Evolutionary conservation across 2,329 filamentous ascomycete species (phyloP).

Genomic region (Lasiodiplodia theobromae): DNA sequence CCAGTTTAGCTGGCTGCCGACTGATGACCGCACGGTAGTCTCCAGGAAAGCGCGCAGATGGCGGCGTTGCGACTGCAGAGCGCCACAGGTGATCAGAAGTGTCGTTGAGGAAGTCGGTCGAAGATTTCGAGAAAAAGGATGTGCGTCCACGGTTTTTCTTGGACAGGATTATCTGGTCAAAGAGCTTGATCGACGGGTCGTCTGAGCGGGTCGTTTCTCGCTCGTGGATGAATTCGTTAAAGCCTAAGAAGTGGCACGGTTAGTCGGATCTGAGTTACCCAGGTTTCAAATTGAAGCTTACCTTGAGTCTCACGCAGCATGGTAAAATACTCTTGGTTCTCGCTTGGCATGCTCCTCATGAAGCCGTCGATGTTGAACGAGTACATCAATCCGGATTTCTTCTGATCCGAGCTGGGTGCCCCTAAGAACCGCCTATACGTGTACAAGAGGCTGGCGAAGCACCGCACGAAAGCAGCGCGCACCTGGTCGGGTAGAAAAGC

Average conservation of each 20-base stretch:
- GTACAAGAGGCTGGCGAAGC: constrained; percentile 73
- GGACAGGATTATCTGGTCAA: constrained; percentile 83
- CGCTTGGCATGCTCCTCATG: constrained; percentile 67
- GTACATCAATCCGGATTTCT: constrained; percentile 68
- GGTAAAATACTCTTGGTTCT: constrained; percentile 69
- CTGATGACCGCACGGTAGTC: constrained; percentile 61
- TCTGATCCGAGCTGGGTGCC: constrained; percentile 66
- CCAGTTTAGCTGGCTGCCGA: constrained; percentile 77
- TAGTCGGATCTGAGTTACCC: neutral
- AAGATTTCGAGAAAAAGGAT: constrained; percentile 68
- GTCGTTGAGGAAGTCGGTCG: constrained; percentile 72
- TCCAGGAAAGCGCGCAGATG: constrained; percentile 60
- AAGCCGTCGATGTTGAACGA: constrained; percentile 73
- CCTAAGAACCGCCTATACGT: constrained; percentile 71
- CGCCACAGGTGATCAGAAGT: constrained; percentile 82
- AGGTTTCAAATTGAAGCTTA: constrained; percentile 35
- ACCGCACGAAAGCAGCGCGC: constrained; percentile 71
- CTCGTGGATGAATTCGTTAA: constrained; percentile 86
- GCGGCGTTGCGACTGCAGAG: constrained; percentile 65
- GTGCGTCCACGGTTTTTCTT: constrained; percentile 75
- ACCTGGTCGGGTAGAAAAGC: constrained; percentile 72
- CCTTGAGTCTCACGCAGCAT: constrained; percentile 71
- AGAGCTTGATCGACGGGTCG: constrained; percentile 74
- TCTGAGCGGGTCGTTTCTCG: constrained; percentile 71
- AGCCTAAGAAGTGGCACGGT: constrained; percentile 53